Evolutionary conservation across 2,329 filamentous ascomycete genomes (phyloP).

Genomic region (Pseudohalonectria lignicola): DNA sequence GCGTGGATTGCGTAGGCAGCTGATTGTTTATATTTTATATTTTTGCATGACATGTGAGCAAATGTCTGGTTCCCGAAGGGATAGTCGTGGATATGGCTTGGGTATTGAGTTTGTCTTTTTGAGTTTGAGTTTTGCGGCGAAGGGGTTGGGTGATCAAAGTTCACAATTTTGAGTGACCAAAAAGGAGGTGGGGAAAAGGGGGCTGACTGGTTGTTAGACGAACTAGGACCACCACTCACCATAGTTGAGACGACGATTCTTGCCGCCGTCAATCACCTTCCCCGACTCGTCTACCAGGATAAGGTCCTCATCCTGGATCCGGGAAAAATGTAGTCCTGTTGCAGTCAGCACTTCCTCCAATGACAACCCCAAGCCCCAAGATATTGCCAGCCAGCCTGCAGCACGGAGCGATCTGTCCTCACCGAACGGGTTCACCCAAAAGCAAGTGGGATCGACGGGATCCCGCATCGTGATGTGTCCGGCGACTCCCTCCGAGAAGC

Average conservation of each 20-base stretch:
- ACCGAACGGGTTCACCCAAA: conserved; percentile 54
- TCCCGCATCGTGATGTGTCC: conserved; percentile 52
- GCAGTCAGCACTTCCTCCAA: too few species aligned
- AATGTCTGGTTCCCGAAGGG: too few species aligned
- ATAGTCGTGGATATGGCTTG: too few species aligned
- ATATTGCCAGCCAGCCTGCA: background rate
- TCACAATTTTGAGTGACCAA: too few species aligned
- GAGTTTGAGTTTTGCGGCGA: too few species aligned
- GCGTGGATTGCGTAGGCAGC: conserved; percentile 17
- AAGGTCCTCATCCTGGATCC: conserved; percentile 28
- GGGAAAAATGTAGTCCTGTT: conserved; percentile 4
- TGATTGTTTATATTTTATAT: too few species aligned
- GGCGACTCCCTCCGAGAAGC: conserved; percentile 49
- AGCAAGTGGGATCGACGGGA: conserved; percentile 44
- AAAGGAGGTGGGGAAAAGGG: too few species aligned
- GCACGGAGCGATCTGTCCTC: background rate
- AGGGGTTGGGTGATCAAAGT: too few species aligned
- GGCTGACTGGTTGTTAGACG: too few species aligned
- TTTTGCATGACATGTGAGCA: too few species aligned
- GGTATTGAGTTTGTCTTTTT: too few species aligned
- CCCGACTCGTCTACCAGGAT: conserved; percentile 54
- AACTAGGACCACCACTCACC: too few species aligned
- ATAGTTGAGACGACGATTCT: conserved; percentile 17
- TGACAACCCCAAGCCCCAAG: background rate
- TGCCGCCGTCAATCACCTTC: conserved; percentile 50